Percentiles rank a stretch among this genome's conserved stretches.
phyloP scores from a whole-genome alignment of 148 eudicot species.

The Arbutus unedo region DNA sequence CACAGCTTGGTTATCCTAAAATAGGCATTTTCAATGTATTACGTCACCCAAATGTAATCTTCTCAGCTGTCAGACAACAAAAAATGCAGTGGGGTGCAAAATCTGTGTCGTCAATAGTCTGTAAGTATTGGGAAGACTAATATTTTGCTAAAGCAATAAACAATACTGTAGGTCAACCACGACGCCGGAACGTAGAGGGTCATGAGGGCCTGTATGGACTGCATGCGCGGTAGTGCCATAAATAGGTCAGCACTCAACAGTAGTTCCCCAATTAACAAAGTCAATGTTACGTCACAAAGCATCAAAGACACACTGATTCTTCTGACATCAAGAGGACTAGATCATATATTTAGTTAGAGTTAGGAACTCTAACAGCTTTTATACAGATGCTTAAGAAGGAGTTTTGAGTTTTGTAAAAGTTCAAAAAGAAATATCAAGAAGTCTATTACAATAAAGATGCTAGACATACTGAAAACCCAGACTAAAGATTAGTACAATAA shows the following conservation, averaged over 20 bases:
- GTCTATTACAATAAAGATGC: background rate
- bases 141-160: conserved; percentile 1
- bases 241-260: background rate
- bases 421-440: background rate
- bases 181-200: background rate
- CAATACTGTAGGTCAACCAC: background rate
- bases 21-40: background rate
- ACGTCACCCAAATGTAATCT: background rate
- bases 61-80: background rate
- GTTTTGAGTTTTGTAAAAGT: background rate
- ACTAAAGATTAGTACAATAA: too few species aligned
- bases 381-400: background rate
- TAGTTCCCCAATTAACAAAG: background rate
- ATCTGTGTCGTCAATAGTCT: background rate
- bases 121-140: background rate
- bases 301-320: background rate
- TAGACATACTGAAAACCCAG: background rate
- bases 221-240: background rate
- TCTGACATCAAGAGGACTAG: background rate
- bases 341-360: background rate
- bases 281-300: background rate
- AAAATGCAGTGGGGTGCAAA: background rate
- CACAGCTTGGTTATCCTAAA: background rate
- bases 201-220: background rate
- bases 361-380: background rate